Evolutionary conservation across 106 monocot genomes (phyloP).

Genomic region (Agapanthus africanus): DNA sequence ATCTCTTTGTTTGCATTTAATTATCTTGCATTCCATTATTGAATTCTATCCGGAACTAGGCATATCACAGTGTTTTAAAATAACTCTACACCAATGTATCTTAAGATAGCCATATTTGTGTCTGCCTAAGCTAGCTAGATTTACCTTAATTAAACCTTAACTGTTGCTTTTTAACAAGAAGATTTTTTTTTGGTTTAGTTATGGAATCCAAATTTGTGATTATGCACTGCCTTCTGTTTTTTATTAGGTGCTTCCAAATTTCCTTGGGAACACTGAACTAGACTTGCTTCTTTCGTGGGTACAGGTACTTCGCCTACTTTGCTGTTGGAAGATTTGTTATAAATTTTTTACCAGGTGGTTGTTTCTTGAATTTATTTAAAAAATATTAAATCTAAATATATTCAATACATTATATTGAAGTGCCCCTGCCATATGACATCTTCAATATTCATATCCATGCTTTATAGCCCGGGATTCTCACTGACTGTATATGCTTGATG

Average conservation of each 20-base stretch:
- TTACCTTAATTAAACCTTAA: not conserved
- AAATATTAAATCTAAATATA: too few species aligned
- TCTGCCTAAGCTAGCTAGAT: not conserved
- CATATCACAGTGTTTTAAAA: too few species aligned
- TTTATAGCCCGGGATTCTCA: not conserved
- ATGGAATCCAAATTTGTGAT: not conserved
- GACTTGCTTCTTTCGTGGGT: constrained; percentile 39
- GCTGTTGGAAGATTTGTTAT: too few species aligned
- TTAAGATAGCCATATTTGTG: not conserved
- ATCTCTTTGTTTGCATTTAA: not conserved
- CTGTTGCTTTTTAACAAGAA: not conserved
- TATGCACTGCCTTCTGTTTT: not conserved
- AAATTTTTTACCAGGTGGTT: too few species aligned
- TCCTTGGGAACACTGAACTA: constrained; percentile 8
- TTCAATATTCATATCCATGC: not conserved
- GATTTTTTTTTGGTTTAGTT: too few species aligned
- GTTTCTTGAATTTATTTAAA: too few species aligned
- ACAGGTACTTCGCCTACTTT: constrained; percentile 23
- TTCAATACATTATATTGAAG: too few species aligned
- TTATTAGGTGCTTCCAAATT: constrained; percentile 22
- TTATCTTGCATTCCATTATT: not conserved
- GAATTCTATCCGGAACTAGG: not conserved
- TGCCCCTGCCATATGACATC: too few species aligned
- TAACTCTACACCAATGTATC: not conserved
- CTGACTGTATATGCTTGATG: not conserved